A percentile compares a stretch with the other conserved stretches of the same genome.
Evolutionary conservation across 345 rosid species (phyloP).

Genomic region (Diplotaxis tenuifolia): DNA sequence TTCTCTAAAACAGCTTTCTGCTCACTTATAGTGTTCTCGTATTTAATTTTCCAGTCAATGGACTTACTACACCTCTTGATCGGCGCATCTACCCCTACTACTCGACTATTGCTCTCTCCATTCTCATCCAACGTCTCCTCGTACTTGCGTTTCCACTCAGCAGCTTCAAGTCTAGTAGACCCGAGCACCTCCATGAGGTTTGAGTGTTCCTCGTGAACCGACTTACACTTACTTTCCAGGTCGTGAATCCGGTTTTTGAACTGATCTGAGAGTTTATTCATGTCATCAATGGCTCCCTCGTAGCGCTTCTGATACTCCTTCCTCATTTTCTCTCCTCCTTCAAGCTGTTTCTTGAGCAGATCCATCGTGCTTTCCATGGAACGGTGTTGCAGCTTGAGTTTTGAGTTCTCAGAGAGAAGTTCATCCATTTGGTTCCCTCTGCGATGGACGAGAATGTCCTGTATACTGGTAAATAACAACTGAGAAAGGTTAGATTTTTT

Average conservation of each 20-base stretch:
- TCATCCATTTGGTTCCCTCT: constrained; percentile 44
- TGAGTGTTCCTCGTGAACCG: constrained; percentile 42
- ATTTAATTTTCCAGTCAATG: constrained; percentile 45
- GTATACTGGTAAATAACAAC: constrained; percentile 34
- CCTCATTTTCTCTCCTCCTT: constrained; percentile 45
- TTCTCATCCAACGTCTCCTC: constrained; percentile 38
- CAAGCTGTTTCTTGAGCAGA: constrained; percentile 46
- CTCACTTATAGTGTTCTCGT: constrained; percentile 39
- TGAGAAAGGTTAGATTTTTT: not conserved
- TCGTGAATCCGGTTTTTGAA: constrained; percentile 41
- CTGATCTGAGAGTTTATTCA: constrained; percentile 44
- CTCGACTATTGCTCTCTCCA: constrained; percentile 15
- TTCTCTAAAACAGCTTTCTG: constrained; percentile 35
- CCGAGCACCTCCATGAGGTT: constrained; percentile 41
- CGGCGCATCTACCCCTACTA: constrained; percentile 10
- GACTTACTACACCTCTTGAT: constrained; percentile 23
- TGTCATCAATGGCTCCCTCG: constrained; percentile 45
- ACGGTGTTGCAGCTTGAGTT: constrained; percentile 38
- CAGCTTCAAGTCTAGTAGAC: constrained; percentile 43
- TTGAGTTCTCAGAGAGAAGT: constrained; percentile 45
- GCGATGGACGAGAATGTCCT: constrained; percentile 39
- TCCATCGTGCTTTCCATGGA: constrained; percentile 40
- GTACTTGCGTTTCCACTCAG: constrained; percentile 46
- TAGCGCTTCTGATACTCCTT: constrained; percentile 41
- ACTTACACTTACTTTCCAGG: constrained; percentile 38